A percentile compares a stretch with the other conserved stretches of the same genome.
These are phyloP conservation scores for Malassezia sp. DNA, from an alignment of 1,284 basidiomycete species.

Conservation along the genomic window DNA sequence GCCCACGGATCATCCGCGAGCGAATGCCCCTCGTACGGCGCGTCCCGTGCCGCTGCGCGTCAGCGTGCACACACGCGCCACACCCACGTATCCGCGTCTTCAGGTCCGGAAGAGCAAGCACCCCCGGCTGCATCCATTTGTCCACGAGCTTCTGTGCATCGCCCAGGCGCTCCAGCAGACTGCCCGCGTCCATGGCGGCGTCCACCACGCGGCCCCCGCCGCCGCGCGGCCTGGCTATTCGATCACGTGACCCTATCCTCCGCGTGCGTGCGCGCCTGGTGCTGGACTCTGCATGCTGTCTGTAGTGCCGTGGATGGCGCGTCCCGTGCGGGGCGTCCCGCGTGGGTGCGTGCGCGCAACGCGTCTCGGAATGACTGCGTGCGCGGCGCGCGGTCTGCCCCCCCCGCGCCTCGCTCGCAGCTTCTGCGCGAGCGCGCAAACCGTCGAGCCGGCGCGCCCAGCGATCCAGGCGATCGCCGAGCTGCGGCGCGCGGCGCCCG, in stretches of 20 bases:
- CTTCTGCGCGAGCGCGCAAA: no score
- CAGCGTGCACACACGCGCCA: background rate
- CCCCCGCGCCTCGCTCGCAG: no score
- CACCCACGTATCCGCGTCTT: conserved; percentile 16
- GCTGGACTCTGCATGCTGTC: background rate
- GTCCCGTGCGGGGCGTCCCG: background rate
- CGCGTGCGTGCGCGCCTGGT: background rate
- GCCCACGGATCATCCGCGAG: conserved; percentile 30
- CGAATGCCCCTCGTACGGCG: conserved; percentile 32
- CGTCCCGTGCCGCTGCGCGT: conserved; percentile 28
- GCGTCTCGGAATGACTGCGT: no score
- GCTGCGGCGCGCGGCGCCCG: conserved; percentile 62
- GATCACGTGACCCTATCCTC: background rate
- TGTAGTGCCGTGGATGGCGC: background rate
- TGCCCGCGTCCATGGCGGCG: no score
- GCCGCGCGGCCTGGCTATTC: background rate
- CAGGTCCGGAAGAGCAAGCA: conserved; percentile 14
- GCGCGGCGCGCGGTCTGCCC: no score
- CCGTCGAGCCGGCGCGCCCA: conserved; percentile 10
- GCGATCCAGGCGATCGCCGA: conserved; percentile 68
- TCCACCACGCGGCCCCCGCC: no score
- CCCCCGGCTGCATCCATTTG: conserved; percentile 16
- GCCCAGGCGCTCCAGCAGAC: conserved; percentile 12
- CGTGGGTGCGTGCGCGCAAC: background rate
- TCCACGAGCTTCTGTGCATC: conserved; percentile 12